Base-by-base conservation (phyloP, 352 stramenopile genomes). In the Phytophthora europaea region DNA sequence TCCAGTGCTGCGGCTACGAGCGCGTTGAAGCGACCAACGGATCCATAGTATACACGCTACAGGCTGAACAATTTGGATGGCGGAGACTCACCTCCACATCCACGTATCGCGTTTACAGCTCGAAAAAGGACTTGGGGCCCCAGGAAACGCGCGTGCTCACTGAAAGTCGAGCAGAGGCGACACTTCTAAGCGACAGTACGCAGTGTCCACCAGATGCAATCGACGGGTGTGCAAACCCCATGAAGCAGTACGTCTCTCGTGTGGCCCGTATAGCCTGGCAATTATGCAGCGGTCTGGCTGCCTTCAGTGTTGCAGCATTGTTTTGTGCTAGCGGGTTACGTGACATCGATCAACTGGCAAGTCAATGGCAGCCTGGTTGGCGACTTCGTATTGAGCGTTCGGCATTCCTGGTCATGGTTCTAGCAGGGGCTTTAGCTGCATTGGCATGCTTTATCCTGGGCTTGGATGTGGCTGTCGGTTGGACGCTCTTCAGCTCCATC, bases 1-100 rank as follows among this genome's bases (percentile, higher is more conserved):
- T 86, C 36, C 55, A 52, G 4, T 91, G 84, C 40, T 91, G 84
- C 58, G 84, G 84, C 6, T 90, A 79, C 20, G 72, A 82, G 4
- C 70, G 72, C 7, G 7, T 80, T 45, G 45, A 69, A 23, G 47
- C 65, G 1, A 38, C 55, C 10, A 89, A 87, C 33, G 79, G 79
- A 6, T 79, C 77, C 0, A 36, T 77, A 1, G 65, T 56, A 15
- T 88, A 83, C 38, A 85, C 79, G 16, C 60, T 80, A 7, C 72
- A 72, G 56, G 78, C 62, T 3, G 67, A 88, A 10, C 36, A 70
- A 1, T 66, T 70, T 26, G 77, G 65, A 8, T 88, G 81, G 78
- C 70, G 75, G 6, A 65, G 75, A 31, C 70, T 70, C 22, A 65
- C 50, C 13, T 67, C 54, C 15, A 70, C 60, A 9, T 73, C 72